Evolutionary conservation across 768 basidiomycete species (phyloP).

Genomic region (Melanogaster broomeanus): DNA sequence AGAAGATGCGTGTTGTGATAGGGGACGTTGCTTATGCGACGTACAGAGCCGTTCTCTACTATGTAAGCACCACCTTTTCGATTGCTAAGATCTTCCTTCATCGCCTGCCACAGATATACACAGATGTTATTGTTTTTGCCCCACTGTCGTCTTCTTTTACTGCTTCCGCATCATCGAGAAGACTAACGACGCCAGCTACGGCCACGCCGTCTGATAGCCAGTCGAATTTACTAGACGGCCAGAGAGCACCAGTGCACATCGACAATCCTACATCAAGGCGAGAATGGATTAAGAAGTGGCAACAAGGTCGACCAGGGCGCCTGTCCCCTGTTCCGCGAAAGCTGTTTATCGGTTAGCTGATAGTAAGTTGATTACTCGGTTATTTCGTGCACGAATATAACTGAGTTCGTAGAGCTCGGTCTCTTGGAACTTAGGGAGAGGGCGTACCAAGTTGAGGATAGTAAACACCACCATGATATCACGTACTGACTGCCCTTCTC

Average conservation of each 20-base stretch:
- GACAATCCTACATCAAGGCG: slow-evolving; percentile 42
- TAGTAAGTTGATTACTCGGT: slow-evolving; percentile 47
- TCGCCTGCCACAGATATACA: slow-evolving; percentile 62
- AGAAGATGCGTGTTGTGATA: slow-evolving; percentile 54
- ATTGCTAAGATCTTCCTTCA: slow-evolving; percentile 7
- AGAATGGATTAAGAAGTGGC: slow-evolving; percentile 80
- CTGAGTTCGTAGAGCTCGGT: slow-evolving; percentile 56
- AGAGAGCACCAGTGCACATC: slow-evolving; percentile 4
- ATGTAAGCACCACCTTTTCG: slow-evolving; percentile 45
- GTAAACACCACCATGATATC: not conserved
- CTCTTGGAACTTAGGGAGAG: slow-evolving; percentile 71
- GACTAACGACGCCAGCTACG: slow-evolving; percentile 3
- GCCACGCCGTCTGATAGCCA: slow-evolving; percentile 38
- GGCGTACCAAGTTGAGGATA: slow-evolving; percentile 51
- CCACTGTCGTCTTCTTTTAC: slow-evolving; percentile 76
- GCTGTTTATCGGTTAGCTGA: slow-evolving; percentile 84
- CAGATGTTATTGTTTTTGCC: slow-evolving; percentile 81
- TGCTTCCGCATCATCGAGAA: slow-evolving; percentile 19
- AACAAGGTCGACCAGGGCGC: slow-evolving; percentile 58
- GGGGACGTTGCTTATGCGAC: slow-evolving; percentile 63
- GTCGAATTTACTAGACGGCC: slow-evolving; percentile 29
- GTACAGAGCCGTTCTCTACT: slow-evolving; percentile 72
- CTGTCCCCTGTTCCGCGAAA: slow-evolving; percentile 81
- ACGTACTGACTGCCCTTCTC: slow-evolving; percentile 6
- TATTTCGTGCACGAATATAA: not conserved